A percentile compares a stretch with the other conserved stretches of the same genome.
phyloP scores from a whole-genome alignment of 2,329 filamentous ascomycete species.

The Talaromyces rugulosus region DNA sequence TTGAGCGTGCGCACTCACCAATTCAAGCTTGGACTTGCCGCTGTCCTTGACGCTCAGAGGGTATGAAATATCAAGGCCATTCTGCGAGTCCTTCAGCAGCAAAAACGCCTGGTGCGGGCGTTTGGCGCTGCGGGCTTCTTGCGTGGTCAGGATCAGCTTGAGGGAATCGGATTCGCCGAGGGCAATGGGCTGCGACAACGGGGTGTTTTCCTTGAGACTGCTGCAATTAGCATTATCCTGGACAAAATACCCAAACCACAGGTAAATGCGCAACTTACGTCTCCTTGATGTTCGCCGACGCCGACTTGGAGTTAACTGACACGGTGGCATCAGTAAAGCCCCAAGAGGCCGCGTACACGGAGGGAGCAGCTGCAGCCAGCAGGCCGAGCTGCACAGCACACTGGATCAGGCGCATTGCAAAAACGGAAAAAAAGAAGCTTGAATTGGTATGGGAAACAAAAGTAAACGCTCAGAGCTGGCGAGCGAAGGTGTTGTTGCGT shows the following conservation, averaged over 20 bases:
- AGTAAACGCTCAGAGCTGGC: not conserved
- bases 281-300: slow-evolving; percentile 56
- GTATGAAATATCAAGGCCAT: slow-evolving; percentile 82
- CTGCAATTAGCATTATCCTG: not conserved
- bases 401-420: slow-evolving; percentile 34
- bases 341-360: slow-evolving; percentile 51
- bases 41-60: slow-evolving; percentile 78
- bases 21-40: slow-evolving; percentile 78
- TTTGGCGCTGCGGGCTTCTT: slow-evolving; percentile 72
- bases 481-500: not conserved
- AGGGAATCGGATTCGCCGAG: slow-evolving; percentile 68
- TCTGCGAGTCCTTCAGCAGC: slow-evolving; percentile 67
- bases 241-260: not conserved
- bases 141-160: slow-evolving; percentile 76
- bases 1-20: slow-evolving; percentile 58
- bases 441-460: not conserved
- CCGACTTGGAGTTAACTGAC: slow-evolving; percentile 56
- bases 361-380: slow-evolving; percentile 31
- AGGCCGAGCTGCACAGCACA: slow-evolving; percentile 32
- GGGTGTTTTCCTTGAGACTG: slow-evolving; percentile 58
- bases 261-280: slow-evolving; percentile 39
- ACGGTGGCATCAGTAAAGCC: slow-evolving; percentile 62
- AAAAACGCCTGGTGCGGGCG: slow-evolving; percentile 93
- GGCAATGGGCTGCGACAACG: slow-evolving; percentile 60
- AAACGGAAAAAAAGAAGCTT: not conserved